A percentile compares a stretch with the other conserved stretches of the same genome.
Evolutionary conservation across 1,139 yeast species (phyloP).

Genomic region (Yamadazyma dendronema): DNA sequence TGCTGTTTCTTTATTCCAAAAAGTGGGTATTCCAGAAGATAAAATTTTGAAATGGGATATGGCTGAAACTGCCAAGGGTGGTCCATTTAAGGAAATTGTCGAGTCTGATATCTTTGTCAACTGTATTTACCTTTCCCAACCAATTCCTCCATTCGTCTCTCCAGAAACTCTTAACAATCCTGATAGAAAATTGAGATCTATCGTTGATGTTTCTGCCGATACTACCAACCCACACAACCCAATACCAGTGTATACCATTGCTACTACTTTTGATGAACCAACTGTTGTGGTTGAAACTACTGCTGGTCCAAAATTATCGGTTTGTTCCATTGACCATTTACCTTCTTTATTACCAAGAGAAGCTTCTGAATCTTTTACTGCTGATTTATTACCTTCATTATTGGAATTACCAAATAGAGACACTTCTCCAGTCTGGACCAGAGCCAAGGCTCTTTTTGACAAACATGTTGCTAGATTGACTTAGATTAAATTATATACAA

Average conservation of each 20-base stretch:
- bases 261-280: constrained; percentile 89
- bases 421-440: constrained; percentile 85
- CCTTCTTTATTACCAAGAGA: constrained; percentile 96
- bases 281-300: constrained; percentile 79
- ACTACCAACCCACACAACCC: constrained; percentile 99
- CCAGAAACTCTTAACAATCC: constrained; percentile 59
- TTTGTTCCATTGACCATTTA: constrained; percentile 93
- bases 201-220: constrained; percentile 97
- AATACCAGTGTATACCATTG: constrained; percentile 84
- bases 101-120: constrained; percentile 86
- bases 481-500: neutral
- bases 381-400: constrained; percentile 84
- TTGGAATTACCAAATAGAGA: constrained; percentile 79
- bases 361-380: constrained; percentile 86
- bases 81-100: constrained; percentile 92
- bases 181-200: constrained; percentile 78
- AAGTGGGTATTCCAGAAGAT: constrained; percentile 84
- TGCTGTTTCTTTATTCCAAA: constrained; percentile 78
- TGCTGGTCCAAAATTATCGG: constrained; percentile 82
- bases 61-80: constrained; percentile 94
- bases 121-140: constrained; percentile 90
- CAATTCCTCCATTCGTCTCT: constrained; percentile 89
- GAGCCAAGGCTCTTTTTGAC: constrained; percentile 79
- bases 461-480: constrained; percentile 71
- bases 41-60: constrained; percentile 93